Conservation (phyloP, 306 rosid genomes). For the Rosa persica region DNA sequence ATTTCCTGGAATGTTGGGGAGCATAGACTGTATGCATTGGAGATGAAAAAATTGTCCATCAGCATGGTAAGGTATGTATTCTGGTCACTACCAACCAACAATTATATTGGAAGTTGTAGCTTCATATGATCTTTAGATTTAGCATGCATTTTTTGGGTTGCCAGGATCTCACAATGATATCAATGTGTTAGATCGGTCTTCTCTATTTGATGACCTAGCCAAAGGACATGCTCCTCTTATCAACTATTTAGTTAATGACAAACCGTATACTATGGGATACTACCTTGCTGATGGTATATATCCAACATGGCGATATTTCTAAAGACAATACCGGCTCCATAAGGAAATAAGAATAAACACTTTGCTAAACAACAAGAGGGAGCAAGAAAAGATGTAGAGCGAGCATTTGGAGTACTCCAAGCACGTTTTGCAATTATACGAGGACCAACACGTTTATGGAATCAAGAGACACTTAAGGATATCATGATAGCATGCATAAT, state of each 20-base stretch:
- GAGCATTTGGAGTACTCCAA: too few relatives aligned
- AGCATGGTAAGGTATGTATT: not conserved
- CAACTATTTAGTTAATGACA: not conserved
- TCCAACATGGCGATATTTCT: too few relatives aligned
- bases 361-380: too few relatives aligned
- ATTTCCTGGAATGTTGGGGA: not conserved
- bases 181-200: not conserved
- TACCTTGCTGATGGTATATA: too few relatives aligned
- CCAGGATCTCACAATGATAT: conserved; percentile 1
- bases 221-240: not conserved
- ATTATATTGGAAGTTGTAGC: not conserved
- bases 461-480: too few relatives aligned
- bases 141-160: not conserved
- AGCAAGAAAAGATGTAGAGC: too few relatives aligned
- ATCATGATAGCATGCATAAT: too few relatives aligned
- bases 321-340: too few relatives aligned
- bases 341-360: too few relatives aligned
- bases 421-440: too few relatives aligned
- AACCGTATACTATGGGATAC: too few relatives aligned
- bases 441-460: too few relatives aligned
- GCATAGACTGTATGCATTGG: conserved; percentile 15
- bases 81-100: not conserved
- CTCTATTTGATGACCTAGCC: not conserved
- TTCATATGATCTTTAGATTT: conserved; percentile 3
- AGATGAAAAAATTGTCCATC: conserved; percentile 3